A percentile compares a stretch with the other conserved stretches of the same genome.
These are phyloP conservation scores for Tulasnella sp. DNA, from an alignment of 768 basidiomycete species.

Conservation along the genomic window DNA sequence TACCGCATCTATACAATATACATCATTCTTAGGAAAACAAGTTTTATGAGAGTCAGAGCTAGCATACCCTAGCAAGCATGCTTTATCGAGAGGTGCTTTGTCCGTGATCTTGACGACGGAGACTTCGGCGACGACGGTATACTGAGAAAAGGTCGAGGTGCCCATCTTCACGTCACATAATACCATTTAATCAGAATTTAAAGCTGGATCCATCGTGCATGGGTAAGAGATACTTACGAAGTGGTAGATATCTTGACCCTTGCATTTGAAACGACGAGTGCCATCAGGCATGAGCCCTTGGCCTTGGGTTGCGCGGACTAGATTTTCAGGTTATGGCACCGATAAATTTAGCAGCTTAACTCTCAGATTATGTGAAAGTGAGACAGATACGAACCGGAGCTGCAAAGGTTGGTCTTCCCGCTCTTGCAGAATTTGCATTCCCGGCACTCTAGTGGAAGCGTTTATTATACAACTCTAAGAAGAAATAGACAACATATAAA, in stretches of 20 bases:
- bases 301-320: conserved; percentile 89
- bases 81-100: conserved; percentile 82
- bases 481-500: not conserved
- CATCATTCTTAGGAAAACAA: not conserved
- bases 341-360: too few relatives aligned
- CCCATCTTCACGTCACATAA: conserved; percentile 91
- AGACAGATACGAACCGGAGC: conserved; percentile 48
- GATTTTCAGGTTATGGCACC: not conserved
- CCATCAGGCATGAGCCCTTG: conserved; percentile 91
- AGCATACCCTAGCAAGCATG: conserved; percentile 88
- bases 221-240: conserved; percentile 50
- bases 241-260: conserved; percentile 78
- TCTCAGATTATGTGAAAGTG: too few relatives aligned
- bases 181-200: not conserved
- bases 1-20: conserved; percentile 44
- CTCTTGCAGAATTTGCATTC: conserved; percentile 99
- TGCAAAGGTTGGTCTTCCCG: conserved; percentile 98
- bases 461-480: not conserved
- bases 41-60: conserved; percentile 18
- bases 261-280: conserved; percentile 76
- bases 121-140: conserved; percentile 95
- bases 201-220: not conserved
- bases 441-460: conserved; percentile 54
- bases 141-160: conserved; percentile 98
- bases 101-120: conserved; percentile 87